Conservation (phyloP, 225 moss, liverwort and hornwort species). For the Pleurozium schreberi region DNA sequence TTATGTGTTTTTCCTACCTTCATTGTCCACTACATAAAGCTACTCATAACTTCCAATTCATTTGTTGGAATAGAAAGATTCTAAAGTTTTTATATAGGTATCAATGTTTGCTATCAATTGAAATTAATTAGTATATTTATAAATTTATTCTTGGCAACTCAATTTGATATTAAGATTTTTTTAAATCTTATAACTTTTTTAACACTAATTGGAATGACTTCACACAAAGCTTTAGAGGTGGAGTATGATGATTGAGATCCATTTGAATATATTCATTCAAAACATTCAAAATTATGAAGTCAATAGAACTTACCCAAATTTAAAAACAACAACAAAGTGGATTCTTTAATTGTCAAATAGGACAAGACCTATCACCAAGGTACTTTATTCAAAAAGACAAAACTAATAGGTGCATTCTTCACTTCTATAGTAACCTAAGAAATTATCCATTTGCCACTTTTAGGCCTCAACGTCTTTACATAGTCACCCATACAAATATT, state of each 20-base stretch:
- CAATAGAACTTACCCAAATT: not conserved
- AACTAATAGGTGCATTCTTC: not conserved
- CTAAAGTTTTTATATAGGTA: fast-evolving
- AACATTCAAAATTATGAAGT: not conserved
- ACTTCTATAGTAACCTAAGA: not conserved
- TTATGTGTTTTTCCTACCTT: not conserved
- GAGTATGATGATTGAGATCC: not conserved
- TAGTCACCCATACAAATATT: too few species aligned
- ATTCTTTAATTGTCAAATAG: fast-evolving
- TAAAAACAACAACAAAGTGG: not conserved
- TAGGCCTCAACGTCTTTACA: fast-evolving
- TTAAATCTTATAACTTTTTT: not conserved
- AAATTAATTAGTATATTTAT: not conserved
- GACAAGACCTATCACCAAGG: not conserved
- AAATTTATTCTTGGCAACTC: not conserved
- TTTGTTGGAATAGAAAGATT: not conserved
- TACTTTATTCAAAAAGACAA: not conserved
- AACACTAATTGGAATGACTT: not conserved
- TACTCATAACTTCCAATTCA: not conserved
- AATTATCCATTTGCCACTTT: fast-evolving
- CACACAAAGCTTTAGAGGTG: not conserved
- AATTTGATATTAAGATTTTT: not conserved
- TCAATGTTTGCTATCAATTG: not conserved
- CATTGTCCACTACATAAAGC: not conserved
- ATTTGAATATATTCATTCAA: not conserved